Conservation (phyloP, 768 basidiomycete species). For the Auricularia sp. region DNA sequence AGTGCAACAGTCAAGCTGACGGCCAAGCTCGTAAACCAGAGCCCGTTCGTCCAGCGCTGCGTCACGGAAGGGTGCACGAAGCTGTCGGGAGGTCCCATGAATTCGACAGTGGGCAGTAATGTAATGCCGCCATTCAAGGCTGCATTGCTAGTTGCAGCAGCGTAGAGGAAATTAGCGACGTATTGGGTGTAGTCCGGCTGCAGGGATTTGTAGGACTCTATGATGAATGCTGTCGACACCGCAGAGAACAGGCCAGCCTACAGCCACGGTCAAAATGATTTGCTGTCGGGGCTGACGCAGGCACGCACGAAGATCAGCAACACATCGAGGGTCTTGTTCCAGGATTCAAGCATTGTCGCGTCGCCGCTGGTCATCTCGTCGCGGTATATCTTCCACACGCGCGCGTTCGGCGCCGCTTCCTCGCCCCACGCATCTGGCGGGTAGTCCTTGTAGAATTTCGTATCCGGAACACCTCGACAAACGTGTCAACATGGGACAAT, state of each 20-base stretch:
- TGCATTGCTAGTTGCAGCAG: neutral
- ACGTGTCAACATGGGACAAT: no score
- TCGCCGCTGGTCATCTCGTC: constrained; percentile 6
- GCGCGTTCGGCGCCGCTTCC: constrained; percentile 9
- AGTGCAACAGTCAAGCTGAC: neutral
- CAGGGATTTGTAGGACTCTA: neutral
- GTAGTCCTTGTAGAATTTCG: constrained; percentile 1
- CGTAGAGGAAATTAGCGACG: neutral
- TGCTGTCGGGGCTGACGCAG: neutral
- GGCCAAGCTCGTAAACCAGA: neutral
- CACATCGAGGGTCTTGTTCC: constrained; percentile 8
- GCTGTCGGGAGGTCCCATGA: neutral
- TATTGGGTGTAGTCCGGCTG: constrained; percentile 3
- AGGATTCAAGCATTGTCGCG: constrained; percentile 2
- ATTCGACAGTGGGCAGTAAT: neutral
- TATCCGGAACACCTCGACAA: neutral
- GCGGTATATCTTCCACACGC: constrained; percentile 7
- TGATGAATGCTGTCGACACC: constrained; percentile 6
- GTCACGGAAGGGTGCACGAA: neutral
- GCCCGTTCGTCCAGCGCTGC: neutral
- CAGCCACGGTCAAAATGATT: neutral
- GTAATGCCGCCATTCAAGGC: neutral
- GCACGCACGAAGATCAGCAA: constrained; percentile 8
- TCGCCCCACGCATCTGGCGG: constrained; percentile 4
- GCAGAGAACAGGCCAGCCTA: constrained; percentile 10